Evolutionary conservation across 2,329 filamentous ascomycete species (phyloP), one percentile per base, ranked within the genome.

Genomic region (Trichoderma aggressivum): DNA sequence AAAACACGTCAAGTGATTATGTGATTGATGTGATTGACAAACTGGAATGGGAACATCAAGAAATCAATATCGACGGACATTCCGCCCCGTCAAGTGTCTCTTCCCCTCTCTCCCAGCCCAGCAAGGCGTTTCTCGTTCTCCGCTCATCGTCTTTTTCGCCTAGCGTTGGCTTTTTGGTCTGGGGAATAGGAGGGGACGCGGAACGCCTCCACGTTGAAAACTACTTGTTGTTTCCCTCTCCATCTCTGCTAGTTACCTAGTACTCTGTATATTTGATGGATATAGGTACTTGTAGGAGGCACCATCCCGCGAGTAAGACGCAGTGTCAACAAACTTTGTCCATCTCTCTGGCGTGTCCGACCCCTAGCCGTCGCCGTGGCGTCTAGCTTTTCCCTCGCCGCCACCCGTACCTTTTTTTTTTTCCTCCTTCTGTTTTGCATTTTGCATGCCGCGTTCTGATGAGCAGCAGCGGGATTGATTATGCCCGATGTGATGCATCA

Each of bases 371-470:
- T n/a, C 5, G 39, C 8, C 55, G 65, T 69, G 65, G 65, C 65
- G 65, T 58, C 65, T 47, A 69, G 39, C 65, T 69, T 69, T 68
- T 32, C 28, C 28, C 28, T 61, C 16, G 32, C 24, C 39, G n/a
- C 65, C 55, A 59, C 65, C 30, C 55, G 65, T 69, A 69, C 65
- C 65, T 61, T 61, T 61, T 50, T 69, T n/a, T 12, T 66, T 11
- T 28, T n/a, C 56, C 28, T 53, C 26, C 10, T 53, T 30, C 43
- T 50, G 14, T 47, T 30, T 24, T 47, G 16, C 28, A 53, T 53
- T 5, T 28, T 28, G 11, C n/a, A 53, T 34, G 21, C 28, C 24
- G 3, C 6, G n/a, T 67, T 43, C 16, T 26, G 28, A 50, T 43
- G 50, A 21, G 18, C 28, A 30, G 43, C 36, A 56, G 24, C 50